Evolutionary conservation across 2,329 filamentous ascomycete species (phyloP).

Genomic region (Pseudogymnoascus sp.): DNA sequence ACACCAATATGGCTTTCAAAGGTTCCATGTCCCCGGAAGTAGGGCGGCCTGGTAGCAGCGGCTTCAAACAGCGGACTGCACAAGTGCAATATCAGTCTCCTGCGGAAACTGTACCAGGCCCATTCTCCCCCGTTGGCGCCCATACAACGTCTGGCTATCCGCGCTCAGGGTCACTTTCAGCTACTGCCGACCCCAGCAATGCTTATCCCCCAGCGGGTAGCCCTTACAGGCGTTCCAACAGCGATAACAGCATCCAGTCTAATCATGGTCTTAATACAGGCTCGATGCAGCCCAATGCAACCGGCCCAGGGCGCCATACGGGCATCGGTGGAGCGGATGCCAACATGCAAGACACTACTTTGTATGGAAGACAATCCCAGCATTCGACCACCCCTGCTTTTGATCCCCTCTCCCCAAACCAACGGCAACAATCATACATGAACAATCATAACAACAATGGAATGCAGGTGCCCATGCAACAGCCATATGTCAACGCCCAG

Average conservation of each 20-base stretch:
- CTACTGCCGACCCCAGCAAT: slow-evolving; percentile 20
- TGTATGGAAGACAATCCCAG: background rate
- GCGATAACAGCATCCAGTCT: slow-evolving; percentile 22
- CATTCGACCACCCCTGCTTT: background rate
- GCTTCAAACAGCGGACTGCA: slow-evolving; percentile 21
- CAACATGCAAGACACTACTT: slow-evolving; percentile 25
- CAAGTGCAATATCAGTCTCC: slow-evolving; percentile 28
- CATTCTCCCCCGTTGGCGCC: slow-evolving; percentile 26
- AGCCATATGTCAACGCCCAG: slow-evolving; percentile 50
- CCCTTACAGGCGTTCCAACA: slow-evolving; percentile 26
- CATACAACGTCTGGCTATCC: slow-evolving; percentile 25
- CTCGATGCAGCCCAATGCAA: background rate
- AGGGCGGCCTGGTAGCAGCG: slow-evolving; percentile 21
- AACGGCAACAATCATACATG: slow-evolving; percentile 17
- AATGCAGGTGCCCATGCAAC: slow-evolving; percentile 12
- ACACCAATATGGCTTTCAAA: slow-evolving; percentile 13
- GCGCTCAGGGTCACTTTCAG: slow-evolving; percentile 18
- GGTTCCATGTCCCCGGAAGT: slow-evolving; percentile 27
- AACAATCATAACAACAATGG: slow-evolving; percentile 11
- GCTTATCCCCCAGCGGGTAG: slow-evolving; percentile 13
- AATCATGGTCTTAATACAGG: slow-evolving; percentile 15
- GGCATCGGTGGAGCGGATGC: slow-evolving; percentile 6
- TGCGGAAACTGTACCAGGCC: slow-evolving; percentile 21
- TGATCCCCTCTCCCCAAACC: slow-evolving; percentile 19
- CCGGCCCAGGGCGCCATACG: background rate